Evolutionary conservation across 305 asterid genomes (phyloP).

Genomic region (Fraxinus angustifolia): DNA sequence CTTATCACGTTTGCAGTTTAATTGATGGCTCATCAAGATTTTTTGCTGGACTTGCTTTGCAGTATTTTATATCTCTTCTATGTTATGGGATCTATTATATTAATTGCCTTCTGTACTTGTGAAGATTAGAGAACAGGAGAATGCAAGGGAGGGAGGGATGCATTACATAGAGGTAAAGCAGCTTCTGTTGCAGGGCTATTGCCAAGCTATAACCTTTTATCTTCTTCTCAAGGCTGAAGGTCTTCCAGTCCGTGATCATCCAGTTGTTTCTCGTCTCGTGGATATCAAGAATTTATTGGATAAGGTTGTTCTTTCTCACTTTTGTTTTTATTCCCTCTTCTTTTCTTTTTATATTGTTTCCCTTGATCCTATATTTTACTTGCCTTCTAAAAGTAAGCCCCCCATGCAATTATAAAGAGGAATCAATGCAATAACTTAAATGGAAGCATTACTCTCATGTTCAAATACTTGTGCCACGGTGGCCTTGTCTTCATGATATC

Average conservation of each 20-base stretch:
- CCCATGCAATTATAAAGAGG: not conserved
- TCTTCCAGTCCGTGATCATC: slow-evolving; percentile 86
- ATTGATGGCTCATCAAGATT: not conserved
- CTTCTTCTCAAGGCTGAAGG: slow-evolving; percentile 98
- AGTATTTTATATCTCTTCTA: not conserved
- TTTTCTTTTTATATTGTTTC: not conserved
- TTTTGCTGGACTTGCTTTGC: not conserved
- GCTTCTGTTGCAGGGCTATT: slow-evolving; percentile 71
- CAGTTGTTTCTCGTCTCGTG: slow-evolving; percentile 80
- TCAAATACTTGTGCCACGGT: not conserved
- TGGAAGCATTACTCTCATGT: not conserved
- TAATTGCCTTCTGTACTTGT: slow-evolving; percentile 28
- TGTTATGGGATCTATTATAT: slow-evolving; percentile 14
- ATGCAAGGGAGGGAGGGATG: slow-evolving; percentile 48
- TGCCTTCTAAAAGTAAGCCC: not conserved
- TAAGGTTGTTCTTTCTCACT: slow-evolving; percentile 52
- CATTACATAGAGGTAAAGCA: slow-evolving; percentile 77
- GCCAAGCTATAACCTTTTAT: slow-evolving; percentile 88
- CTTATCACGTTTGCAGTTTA: not conserved
- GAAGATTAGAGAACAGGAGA: slow-evolving; percentile 53
- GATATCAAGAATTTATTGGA: slow-evolving; percentile 79
- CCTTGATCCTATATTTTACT: not conserved
- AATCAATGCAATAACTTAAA: not conserved
- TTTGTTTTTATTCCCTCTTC: not conserved
- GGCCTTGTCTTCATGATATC: not conserved